Percentiles rank a stretch among this genome's conserved stretches.
These are phyloP conservation scores for Ulmus americana DNA, from an alignment of 331 rosid species.

Conservation along the genomic window DNA sequence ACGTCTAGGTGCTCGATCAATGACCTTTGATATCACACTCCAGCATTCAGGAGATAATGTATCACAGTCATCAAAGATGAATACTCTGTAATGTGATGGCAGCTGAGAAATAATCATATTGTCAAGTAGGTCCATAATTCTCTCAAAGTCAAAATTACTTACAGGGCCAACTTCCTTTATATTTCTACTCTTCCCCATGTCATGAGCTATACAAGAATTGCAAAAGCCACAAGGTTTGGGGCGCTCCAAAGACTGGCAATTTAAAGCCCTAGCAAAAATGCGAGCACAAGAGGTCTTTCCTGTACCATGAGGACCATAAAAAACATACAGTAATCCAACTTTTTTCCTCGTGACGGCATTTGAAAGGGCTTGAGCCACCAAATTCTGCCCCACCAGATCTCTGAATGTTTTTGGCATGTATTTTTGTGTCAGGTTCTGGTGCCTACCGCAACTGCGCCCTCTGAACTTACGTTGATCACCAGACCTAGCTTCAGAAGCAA, in stretches of 20 bases:
- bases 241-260: conserved; percentile 74
- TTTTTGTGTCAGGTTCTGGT: conserved; percentile 79
- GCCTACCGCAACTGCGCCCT: conserved; percentile 52
- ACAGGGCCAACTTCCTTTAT: conserved; percentile 87
- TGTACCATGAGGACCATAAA: conserved; percentile 97
- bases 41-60: conserved; percentile 67
- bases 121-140: conserved; percentile 70
- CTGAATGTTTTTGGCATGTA: conserved; percentile 87
- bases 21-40: conserved; percentile 86
- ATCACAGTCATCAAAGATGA: conserved; percentile 86
- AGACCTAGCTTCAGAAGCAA: conserved; percentile 82
- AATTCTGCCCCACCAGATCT: conserved; percentile 87
- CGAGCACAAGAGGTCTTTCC: conserved; percentile 97
- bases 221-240: conserved; percentile 86
- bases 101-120: conserved; percentile 61
- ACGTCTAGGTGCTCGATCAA: conserved; percentile 88
- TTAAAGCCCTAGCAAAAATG: conserved; percentile 84
- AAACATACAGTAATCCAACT: conserved; percentile 83
- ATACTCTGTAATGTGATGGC: conserved; percentile 67
- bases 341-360: conserved; percentile 74
- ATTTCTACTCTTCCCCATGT: conserved; percentile 67
- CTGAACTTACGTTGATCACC: conserved; percentile 52
- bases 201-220: conserved; percentile 72
- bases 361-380: conserved; percentile 92
- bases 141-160: conserved; percentile 70